Evolutionary conservation across 495 filamentous ascomycete genomes (phyloP).

Genomic region (Penicillium dipodomyicola): DNA sequence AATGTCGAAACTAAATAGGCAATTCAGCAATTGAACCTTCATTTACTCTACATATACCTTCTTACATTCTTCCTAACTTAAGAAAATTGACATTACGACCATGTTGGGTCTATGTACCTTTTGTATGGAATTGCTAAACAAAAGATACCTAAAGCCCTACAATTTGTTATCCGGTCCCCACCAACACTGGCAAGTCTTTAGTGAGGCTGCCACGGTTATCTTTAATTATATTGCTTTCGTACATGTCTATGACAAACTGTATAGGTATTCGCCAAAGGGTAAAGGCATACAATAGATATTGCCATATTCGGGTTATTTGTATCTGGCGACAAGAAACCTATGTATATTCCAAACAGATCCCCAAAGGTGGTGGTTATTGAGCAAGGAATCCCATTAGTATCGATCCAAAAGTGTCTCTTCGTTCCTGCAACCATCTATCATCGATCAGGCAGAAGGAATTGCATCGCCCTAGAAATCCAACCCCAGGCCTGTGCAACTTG

Average conservation of each 20-base stretch:
- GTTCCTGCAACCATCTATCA: neutral
- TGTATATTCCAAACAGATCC: neutral
- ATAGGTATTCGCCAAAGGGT: neutral
- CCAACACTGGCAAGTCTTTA: neutral
- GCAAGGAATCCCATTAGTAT: neutral
- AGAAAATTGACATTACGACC: neutral
- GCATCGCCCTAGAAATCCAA: neutral
- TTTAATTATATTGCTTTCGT: neutral
- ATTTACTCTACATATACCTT: neutral
- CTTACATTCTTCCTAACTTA: neutral
- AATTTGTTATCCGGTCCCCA: neutral
- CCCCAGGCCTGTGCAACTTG: neutral
- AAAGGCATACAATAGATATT: neutral
- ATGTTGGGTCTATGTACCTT: neutral
- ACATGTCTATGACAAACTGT: neutral
- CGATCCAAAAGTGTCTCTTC: neutral
- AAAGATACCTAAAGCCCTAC: neutral
- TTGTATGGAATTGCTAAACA: neutral
- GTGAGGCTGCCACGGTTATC: neutral
- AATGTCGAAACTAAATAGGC: neutral
- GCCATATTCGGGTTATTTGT: neutral
- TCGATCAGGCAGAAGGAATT: neutral
- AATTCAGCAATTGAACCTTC: neutral
- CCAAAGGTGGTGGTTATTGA: neutral
- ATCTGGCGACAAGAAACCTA: neutral